Evolutionary conservation across 495 filamentous ascomycete genomes (phyloP), one percentile per base, ranked within the genome.

Genomic region (Talaromyces proteolyticus): DNA sequence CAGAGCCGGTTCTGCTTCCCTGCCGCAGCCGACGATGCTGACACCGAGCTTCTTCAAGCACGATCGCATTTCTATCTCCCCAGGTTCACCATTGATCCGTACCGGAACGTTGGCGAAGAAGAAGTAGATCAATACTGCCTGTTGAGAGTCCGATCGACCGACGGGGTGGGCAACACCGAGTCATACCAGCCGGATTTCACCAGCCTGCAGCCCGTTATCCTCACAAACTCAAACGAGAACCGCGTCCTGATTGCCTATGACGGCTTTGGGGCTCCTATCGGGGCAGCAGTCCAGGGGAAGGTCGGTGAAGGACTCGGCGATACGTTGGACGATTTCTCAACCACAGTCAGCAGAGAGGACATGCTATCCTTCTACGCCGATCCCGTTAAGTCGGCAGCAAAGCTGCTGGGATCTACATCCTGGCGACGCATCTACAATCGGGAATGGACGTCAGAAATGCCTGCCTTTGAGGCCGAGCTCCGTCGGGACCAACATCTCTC

Each of bases 251-350:
- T 39, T 2, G 38, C 21, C 5, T 58, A 39, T 16, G 59, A 67
- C 42, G 25, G 21, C 1, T 34, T 67, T 0, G 66, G 66, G 0
- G 3, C 19, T 12, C 45, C 56, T 5, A 40, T 60, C 11, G 65
- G 47, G n/a, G 44, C 41, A 0, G 62, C 64, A 0, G 26, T 52
- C 4, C 59, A 56, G 55, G 64, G 64, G 0, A 64, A 65, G 40
- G 16, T 14, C 10, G 40, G 29, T 1, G 52, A 60, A 24, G 18
- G 1, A 3, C 1, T 58, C 3, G 64, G 62, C 5, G 62, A 67
- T 50, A 22, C 22, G 2, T 47, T 65, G 4, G 45, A 39, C 1
- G 47, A 21, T n/a, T n/a, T n/a, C n/a, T n/a, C n/a, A 14, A 56
- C 65, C 25, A 2, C 39, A 12, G 7, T n/a, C n/a, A n/a, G n/a